A percentile compares a stretch with the other conserved stretches of the same genome.
phyloP scores from a whole-genome alignment of 2,329 filamentous ascomycete genomes.

The Whalleya microplaca region DNA sequence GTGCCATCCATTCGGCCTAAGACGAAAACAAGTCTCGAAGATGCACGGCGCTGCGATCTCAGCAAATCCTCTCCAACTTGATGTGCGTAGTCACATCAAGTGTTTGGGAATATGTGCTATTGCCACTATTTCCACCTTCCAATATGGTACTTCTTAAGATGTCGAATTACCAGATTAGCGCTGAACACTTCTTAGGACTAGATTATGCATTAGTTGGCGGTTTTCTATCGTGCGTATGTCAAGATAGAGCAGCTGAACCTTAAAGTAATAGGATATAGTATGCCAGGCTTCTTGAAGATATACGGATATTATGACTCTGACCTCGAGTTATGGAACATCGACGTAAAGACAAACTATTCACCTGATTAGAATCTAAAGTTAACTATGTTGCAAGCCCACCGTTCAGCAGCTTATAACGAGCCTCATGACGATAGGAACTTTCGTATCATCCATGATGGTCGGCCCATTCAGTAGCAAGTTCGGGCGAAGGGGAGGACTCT shows the following conservation, averaged over 20 bases:
- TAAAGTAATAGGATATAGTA: slow-evolving; percentile 13
- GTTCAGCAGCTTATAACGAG: slow-evolving; percentile 42
- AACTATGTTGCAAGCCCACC: slow-evolving; percentile 26
- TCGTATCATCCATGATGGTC: slow-evolving; percentile 37
- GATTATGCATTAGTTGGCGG: slow-evolving; percentile 41
- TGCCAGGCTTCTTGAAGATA: slow-evolving; percentile 41
- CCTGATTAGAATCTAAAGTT: not conserved
- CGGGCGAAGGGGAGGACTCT: slow-evolving; percentile 34
- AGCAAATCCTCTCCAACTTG: slow-evolving; percentile 36
- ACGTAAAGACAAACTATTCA: slow-evolving; percentile 3
- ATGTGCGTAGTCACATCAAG: slow-evolving; percentile 35
- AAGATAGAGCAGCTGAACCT: not conserved
- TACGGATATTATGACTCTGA: slow-evolving; percentile 38
- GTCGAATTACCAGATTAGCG: not conserved
- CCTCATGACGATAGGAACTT: slow-evolving; percentile 41
- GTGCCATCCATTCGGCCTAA: not conserved
- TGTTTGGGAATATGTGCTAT: slow-evolving; percentile 36
- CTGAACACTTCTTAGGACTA: slow-evolving; percentile 23
- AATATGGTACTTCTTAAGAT: slow-evolving; percentile 32
- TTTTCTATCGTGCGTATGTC: slow-evolving; percentile 32
- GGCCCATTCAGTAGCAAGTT: slow-evolving; percentile 36
- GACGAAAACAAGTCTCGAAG: not conserved
- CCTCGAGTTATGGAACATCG: slow-evolving; percentile 35
- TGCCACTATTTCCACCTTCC: slow-evolving; percentile 39
- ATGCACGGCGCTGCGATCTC: slow-evolving; percentile 30